phyloP scores from a whole-genome alignment of 1,139 yeast genomes.

The Maudiozyma humilis region DNA sequence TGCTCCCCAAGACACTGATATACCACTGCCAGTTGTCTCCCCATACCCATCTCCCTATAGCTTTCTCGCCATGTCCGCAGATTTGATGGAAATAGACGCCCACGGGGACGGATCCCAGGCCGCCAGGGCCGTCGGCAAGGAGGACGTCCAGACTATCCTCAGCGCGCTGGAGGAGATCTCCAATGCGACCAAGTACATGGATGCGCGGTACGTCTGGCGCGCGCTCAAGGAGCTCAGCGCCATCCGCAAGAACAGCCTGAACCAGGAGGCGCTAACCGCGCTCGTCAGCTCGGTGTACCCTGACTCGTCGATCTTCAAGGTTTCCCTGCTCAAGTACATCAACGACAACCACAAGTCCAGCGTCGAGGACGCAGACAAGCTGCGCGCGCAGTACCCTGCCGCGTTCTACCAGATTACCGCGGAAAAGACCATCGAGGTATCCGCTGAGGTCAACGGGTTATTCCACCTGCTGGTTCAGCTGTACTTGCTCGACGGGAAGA shows the following conservation, averaged over 20 bases:
- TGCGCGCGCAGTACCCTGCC: slow-evolving; percentile 29
- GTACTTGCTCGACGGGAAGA: slow-evolving; percentile 56
- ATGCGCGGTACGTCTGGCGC: slow-evolving; percentile 79
- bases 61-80: not conserved
- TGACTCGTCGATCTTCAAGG: slow-evolving; percentile 39
- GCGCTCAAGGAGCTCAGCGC: slow-evolving; percentile 77
- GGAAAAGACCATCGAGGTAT: slow-evolving; percentile 33
- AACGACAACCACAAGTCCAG: slow-evolving; percentile 32
- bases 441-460: slow-evolving; percentile 77
- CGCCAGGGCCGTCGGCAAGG: slow-evolving; percentile 20
- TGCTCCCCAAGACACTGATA: too few relatives aligned
- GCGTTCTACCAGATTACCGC: slow-evolving; percentile 25
- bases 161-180: slow-evolving; percentile 30
- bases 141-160: slow-evolving; percentile 28
- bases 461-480: slow-evolving; percentile 73
- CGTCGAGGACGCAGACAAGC: slow-evolving; percentile 27
- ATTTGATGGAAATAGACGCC: slow-evolving; percentile 23
- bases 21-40: too few relatives aligned
- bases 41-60: not conserved
- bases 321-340: slow-evolving; percentile 38
- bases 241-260: slow-evolving; percentile 52
- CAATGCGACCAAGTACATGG: slow-evolving; percentile 72
- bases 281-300: slow-evolving; percentile 47
- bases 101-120: slow-evolving; percentile 24
- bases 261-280: slow-evolving; percentile 44